Percentiles rank a stretch among this genome's conserved stretches.
Conservation (phyloP, 192 early-diverging fungal genomes). For the Physocladia obscura region DNA sequence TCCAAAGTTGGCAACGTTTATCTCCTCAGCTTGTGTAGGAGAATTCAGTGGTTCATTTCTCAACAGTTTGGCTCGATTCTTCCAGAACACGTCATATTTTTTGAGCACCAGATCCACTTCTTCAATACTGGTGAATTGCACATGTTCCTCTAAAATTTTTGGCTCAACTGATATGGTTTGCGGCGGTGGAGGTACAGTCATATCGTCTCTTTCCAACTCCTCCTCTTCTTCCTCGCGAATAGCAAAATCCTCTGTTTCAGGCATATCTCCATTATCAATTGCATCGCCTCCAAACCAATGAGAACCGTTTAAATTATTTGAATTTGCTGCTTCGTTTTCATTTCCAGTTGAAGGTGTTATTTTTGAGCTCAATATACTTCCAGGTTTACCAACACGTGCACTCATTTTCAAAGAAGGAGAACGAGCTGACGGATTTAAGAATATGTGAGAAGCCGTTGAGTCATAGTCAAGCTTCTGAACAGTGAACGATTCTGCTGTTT, state of each 20-base stretch:
- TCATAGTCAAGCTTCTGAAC: slow-evolving; percentile 5
- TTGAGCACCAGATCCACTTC: slow-evolving; percentile 39
- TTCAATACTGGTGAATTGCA: slow-evolving; percentile 24
- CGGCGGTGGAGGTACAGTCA: not conserved
- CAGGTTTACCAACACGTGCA: not conserved
- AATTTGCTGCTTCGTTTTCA: not conserved
- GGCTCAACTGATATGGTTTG: not conserved
- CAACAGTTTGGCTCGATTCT: slow-evolving; percentile 18
- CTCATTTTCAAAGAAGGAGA: not conserved
- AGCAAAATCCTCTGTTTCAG: not conserved
- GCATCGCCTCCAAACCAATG: slow-evolving; percentile 16
- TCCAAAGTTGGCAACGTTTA: not conserved
- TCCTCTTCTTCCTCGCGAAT: slow-evolving; percentile 28
- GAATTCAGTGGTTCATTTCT: slow-evolving; percentile 15
- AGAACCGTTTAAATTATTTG: not conserved
- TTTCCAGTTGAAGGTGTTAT: not conserved
- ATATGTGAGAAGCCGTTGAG: not conserved
- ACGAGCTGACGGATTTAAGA: too few species aligned
- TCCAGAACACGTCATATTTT: slow-evolving; percentile 36
- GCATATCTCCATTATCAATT: not conserved
- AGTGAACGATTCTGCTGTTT: not conserved
- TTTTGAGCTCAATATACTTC: not conserved
- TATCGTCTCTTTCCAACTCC: slow-evolving; percentile 6
- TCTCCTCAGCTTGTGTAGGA: not conserved
- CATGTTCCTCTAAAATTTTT: not conserved